Percentiles rank a stretch among this genome's conserved stretches.
These are phyloP conservation scores for Geranium incanum DNA, from an alignment of 441 rosid species.

Conservation along the genomic window DNA sequence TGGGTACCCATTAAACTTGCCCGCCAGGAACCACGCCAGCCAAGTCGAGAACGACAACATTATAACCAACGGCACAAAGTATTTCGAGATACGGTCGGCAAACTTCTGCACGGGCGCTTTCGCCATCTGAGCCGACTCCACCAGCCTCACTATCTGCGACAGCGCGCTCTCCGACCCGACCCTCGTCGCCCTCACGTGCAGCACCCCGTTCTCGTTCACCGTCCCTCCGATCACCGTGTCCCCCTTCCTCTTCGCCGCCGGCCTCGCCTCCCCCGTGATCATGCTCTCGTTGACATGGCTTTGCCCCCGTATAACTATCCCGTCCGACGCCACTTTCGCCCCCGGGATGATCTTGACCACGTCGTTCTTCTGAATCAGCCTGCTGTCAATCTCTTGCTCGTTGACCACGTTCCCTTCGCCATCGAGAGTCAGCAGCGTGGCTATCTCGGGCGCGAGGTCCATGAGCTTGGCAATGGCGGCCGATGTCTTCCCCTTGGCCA, in stretches of 20 bases:
- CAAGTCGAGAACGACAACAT: constrained; percentile 73
- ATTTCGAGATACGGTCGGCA: constrained; percentile 82
- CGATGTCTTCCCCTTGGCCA: constrained; percentile 88
- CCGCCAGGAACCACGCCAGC: constrained; percentile 80
- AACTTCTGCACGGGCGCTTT: constrained; percentile 96
- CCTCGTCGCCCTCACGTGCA: constrained; percentile 64
- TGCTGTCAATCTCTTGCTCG: constrained; percentile 75
- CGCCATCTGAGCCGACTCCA: constrained; percentile 89
- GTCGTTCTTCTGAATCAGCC: constrained; percentile 75
- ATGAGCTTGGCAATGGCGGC: constrained; percentile 89
- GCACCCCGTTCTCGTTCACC: constrained; percentile 74
- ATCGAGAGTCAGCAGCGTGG: constrained; percentile 52
- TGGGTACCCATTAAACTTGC: constrained; percentile 66
- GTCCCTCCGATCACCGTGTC: constrained; percentile 89
- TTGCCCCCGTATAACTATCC: constrained; percentile 78
- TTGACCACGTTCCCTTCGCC: constrained; percentile 49
- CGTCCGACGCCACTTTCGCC: constrained; percentile 87
- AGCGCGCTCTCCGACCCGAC: constrained; percentile 94
- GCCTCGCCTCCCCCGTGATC: constrained; percentile 91
- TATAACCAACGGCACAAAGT: constrained; percentile 81
- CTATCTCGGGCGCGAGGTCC: constrained; percentile 73
- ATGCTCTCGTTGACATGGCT: constrained; percentile 95
- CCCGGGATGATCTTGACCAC: constrained; percentile 80
- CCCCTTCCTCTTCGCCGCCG: constrained; percentile 75
- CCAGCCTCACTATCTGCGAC: constrained; percentile 83